Evolutionary conservation across 75 land plant genomes (phyloP), one percentile per base, ranked within the genome.

Genomic region (Cupressus sempervirens): DNA sequence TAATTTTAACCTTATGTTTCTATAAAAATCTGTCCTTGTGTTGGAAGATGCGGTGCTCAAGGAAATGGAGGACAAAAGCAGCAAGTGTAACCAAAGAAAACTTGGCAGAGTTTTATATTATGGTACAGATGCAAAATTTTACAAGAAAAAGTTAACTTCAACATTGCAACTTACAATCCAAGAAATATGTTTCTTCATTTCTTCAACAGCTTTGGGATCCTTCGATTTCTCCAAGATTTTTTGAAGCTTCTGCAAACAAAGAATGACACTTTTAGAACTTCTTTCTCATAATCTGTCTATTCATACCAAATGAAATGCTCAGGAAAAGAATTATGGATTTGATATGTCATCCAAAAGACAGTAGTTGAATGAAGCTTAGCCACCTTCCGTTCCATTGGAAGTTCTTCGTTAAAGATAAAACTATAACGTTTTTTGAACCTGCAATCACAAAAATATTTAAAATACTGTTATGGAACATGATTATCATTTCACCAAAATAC

Each of bases 361-460:
- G 79, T 53, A 46, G 81, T 48, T 12, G 35, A 41, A 29, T 15
- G 29, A 48, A 29, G 74, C 35, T 70, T 30, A 70, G 35, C n/a
- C 80, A 97, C 99, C 94, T 93, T 87, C 72, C 87, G 93, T 85
- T 97, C 98, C n/a, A 89, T 87, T 83, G 98, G 99, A 76, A 97
- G 94, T 29, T 92, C 83, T 72, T 92, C 93, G 38, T 97, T 93
- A 80, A 70, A 96, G 29, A 96, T 85, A 83, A 97, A 97, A 84
- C 88, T 88, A 85, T 92, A 97, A 76, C 92, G 84, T 62, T 91
- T 94, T 89, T 89, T 97, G 85, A 97, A 97, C 93, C 99, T 97
- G 86, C 73, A 90, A 84, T 32, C 83, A 80, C 85, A 34, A 65
- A 53, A n/a, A n/a, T n/a, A n/a, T n/a, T n/a, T n/a, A n/a, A 0